These are phyloP conservation scores for Penicillium sp. DNA, from an alignment of 2,329 filamentous ascomycete genomes.

Conservation along the genomic window DNA sequence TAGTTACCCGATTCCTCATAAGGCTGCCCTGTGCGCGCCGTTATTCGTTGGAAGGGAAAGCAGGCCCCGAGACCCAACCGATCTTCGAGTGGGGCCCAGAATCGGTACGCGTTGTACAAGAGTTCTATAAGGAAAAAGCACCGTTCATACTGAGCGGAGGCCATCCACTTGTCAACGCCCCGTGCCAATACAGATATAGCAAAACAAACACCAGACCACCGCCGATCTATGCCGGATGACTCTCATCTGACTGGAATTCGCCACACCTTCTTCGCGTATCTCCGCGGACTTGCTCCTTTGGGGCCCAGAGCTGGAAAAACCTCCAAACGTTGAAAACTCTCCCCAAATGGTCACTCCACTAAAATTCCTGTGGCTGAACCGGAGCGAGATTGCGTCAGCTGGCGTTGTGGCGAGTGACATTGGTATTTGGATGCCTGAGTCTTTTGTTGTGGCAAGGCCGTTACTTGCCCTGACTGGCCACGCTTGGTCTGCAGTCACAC, in stretches of 20 bases:
- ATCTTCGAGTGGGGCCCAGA: background rate
- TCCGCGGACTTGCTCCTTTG: background rate
- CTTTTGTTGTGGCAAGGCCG: slow-evolving; percentile 8
- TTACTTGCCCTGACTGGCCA: slow-evolving; percentile 9
- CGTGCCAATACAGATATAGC: background rate
- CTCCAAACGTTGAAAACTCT: background rate
- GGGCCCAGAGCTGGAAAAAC: background rate
- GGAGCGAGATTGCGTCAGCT: background rate
- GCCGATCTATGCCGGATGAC: background rate
- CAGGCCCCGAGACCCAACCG: slow-evolving; percentile 5
- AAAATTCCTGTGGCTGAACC: background rate
- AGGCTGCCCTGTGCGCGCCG: background rate
- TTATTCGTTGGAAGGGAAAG: slow-evolving; percentile 2
- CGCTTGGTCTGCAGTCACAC: background rate
- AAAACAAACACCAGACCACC: background rate
- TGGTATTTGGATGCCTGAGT: slow-evolving; percentile 1
- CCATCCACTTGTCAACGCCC: background rate
- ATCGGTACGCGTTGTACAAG: background rate
- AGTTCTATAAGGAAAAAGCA: too few species aligned
- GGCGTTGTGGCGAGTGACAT: slow-evolving; percentile 3
- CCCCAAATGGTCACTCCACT: background rate
- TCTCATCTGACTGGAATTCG: slow-evolving; percentile 8
- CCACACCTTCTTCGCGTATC: slow-evolving; percentile 14
- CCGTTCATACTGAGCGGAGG: background rate
- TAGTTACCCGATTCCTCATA: background rate